Percentiles rank a stretch among this genome's conserved stretches.
Conservation (phyloP, 768 basidiomycete genomes). For the Lentinula boryana region DNA sequence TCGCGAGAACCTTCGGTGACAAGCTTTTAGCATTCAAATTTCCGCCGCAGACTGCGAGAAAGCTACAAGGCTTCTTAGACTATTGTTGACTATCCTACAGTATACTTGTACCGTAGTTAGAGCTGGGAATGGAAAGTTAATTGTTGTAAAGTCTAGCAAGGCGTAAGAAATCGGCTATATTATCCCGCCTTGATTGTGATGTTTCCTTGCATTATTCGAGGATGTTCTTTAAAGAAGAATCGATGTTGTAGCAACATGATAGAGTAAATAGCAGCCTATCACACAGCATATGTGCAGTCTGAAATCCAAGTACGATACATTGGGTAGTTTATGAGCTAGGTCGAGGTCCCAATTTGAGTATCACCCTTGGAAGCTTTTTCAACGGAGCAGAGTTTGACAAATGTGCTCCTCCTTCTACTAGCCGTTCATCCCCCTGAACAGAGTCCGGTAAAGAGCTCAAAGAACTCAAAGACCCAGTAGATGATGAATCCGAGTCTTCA, state of each 20-base stretch:
- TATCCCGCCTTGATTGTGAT: too few species aligned
- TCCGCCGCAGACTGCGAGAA: constrained; percentile 58
- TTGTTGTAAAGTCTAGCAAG: too few species aligned
- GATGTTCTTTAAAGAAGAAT: too few species aligned
- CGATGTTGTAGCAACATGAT: too few species aligned
- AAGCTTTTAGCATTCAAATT: constrained; percentile 75
- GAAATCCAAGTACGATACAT: background rate
- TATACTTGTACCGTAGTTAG: too few species aligned
- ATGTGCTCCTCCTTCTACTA: background rate
- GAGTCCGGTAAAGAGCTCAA: background rate
- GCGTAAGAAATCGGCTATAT: too few species aligned
- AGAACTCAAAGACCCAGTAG: background rate
- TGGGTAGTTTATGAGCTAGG: constrained; percentile 12
- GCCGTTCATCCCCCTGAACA: background rate
- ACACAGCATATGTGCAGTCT: too few species aligned
- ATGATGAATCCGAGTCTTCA: background rate
- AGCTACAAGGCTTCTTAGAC: constrained; percentile 69
- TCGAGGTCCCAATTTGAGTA: constrained; percentile 44
- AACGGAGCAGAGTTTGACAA: background rate
- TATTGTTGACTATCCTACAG: constrained; percentile 20
- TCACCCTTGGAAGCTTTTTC: constrained; percentile 50
- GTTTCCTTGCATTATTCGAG: too few species aligned
- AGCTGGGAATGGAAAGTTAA: too few species aligned
- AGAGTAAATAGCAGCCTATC: too few species aligned
- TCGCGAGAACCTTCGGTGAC: constrained; percentile 69